Evolutionary conservation across 2,329 filamentous ascomycete species (phyloP).

Genomic region (Colletotrichum sp.): DNA sequence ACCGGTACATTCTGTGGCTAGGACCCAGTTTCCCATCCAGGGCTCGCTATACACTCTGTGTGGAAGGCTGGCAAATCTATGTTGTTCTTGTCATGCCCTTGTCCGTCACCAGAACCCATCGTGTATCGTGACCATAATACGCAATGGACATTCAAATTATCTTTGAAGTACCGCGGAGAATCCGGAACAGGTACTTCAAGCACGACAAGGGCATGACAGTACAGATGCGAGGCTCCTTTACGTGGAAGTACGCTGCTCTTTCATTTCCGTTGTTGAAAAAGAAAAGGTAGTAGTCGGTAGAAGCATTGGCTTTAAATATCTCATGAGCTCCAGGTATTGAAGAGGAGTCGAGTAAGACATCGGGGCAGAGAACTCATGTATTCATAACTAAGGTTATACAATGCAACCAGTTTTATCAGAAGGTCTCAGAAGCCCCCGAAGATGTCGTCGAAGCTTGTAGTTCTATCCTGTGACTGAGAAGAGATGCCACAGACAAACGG

Average conservation of each 20-base stretch:
- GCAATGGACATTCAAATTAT: background rate
- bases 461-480: background rate
- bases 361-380: fast-evolving
- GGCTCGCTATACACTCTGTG: background rate
- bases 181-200: background rate
- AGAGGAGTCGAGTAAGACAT: background rate
- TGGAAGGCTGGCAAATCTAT: background rate
- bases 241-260: no score
- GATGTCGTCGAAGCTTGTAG: background rate
- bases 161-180: background rate
- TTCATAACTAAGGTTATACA: background rate
- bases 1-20: background rate
- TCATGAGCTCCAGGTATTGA: background rate
- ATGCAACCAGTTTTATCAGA: background rate
- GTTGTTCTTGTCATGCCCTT: background rate
- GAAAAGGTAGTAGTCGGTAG: background rate
- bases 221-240: background rate
- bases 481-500: fast-evolving
- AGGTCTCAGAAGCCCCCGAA: background rate
- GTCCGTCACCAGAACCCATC: background rate
- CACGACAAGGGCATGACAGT: background rate
- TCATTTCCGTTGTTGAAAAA: background rate
- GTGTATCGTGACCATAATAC: background rate
- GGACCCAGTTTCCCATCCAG: background rate
- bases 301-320: background rate